Evolutionary conservation across 1,139 yeast genomes (phyloP), one percentile per base, ranked within the genome.

Genomic region (Blastobotrys aristatus): DNA sequence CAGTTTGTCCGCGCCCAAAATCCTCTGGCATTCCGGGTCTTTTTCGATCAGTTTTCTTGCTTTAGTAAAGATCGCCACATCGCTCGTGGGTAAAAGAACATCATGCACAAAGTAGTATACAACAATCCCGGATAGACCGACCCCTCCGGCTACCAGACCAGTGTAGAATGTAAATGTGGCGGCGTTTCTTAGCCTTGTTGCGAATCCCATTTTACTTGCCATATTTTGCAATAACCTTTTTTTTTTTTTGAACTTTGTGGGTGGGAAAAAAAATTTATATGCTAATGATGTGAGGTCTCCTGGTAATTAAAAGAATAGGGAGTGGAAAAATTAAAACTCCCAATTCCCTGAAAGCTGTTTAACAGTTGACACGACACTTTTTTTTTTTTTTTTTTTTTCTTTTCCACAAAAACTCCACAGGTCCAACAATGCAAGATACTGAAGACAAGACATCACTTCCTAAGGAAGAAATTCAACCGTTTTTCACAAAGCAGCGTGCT

Each of bases 31-130:
- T 31, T 66, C 68, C 43, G 75, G 76, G 62, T 84, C 86, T 52
- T 80, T 72, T 62, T 89, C 90, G 31, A 88, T 77, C 58, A 86
- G 69, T 32, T 79, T 76, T 29, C 89, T 89, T 1, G 95, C 95
- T 58, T 87, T 78, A 68, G 89, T 89, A 71, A 89, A 89, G 2
- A 95, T 80, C 55, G 84, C 84, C 1, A 95, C 90, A 62, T 89
- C 97, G 22, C 96, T 95, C 0, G 95, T 82, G 7, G 97, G 96
- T 48, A 90, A 76, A 55, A 88, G 79, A 36, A 89, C 69, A 62
- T 89, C 97, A 2, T 85, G 75, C 16, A 85, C 76, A 32, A 89
- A 79, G 54, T 87, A 74, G 65, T 87, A 89, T 2, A 87, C 71
- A 30, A 89, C 95, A 26, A 88, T 72, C 1, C 85, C 71, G 3